phyloP scores from a whole-genome alignment of 176 grass and related monocot species.

The Lolium multiflorum region DNA sequence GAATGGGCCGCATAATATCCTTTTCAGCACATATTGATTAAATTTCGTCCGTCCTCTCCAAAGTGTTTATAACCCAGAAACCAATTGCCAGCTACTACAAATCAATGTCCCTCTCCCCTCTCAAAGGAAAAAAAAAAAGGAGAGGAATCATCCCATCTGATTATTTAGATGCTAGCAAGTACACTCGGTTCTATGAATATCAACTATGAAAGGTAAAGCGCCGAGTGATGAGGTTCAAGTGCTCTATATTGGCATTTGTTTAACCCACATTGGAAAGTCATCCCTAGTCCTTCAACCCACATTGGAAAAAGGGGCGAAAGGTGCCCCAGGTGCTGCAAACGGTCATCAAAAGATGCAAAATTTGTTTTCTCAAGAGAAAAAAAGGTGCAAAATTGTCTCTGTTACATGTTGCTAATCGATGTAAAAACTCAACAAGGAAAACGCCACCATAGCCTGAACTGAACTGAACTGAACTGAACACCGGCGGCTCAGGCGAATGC shows the following conservation, averaged over 20 bases:
- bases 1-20: too few species aligned
- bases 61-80: not conserved
- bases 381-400: not conserved
- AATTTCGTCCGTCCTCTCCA: not conserved
- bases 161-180: not conserved
- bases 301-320: not conserved
- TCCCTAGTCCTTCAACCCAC: not conserved
- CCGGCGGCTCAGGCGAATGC: not conserved
- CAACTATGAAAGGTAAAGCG: not conserved
- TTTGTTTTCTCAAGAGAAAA: not conserved
- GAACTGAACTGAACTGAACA: not conserved
- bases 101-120: not conserved
- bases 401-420: not conserved
- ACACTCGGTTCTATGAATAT: not conserved
- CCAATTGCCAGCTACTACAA: too few species aligned
- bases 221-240: not conserved
- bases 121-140: not conserved
- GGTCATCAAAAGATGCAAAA: not conserved
- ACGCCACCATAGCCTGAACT: not conserved
- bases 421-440: not conserved
- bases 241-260: not conserved
- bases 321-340: not conserved
- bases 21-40: not conserved
- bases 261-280: too few species aligned
- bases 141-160: too few species aligned